These are phyloP conservation scores for Cryptomeria japonica DNA, from an alignment of 75 land plant genomes.

Conservation along the genomic window DNA sequence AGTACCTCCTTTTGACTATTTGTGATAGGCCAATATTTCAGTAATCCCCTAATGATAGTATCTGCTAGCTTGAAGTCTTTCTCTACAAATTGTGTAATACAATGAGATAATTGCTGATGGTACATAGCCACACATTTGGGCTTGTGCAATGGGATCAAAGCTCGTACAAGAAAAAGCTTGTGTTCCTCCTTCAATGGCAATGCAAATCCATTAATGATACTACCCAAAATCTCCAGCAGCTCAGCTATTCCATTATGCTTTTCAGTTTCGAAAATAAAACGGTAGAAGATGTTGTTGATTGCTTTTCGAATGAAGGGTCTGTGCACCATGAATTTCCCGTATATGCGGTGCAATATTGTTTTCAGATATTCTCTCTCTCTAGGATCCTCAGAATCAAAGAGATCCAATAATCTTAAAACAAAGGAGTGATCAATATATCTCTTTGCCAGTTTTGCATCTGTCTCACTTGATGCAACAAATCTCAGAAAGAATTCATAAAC, in stretches of 20 bases:
- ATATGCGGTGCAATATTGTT: conserved; percentile 82
- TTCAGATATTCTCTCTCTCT: conserved; percentile 89
- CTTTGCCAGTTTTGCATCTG: conserved; percentile 89
- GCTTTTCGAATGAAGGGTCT: conserved; percentile 88
- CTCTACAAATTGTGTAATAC: conserved; percentile 90
- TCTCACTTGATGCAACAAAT: conserved; percentile 79
- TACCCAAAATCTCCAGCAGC: conserved; percentile 86
- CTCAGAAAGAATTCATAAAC: conserved; percentile 85
- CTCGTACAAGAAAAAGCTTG: conserved; percentile 77
- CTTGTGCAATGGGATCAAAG: conserved; percentile 83
- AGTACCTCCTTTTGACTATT: conserved; percentile 88
- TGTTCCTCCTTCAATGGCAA: conserved; percentile 90
- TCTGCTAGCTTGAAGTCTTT: conserved; percentile 93
- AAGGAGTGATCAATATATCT: conserved; percentile 88
- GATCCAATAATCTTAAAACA: conserved; percentile 72
- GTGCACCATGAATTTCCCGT: conserved; percentile 91
- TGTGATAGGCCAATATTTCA: conserved; percentile 89
- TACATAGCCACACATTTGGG: conserved; percentile 80
- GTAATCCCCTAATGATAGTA: conserved; percentile 78
- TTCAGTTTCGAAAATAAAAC: conserved; percentile 89
- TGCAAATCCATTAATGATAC: conserved; percentile 92
- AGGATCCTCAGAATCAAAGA: conserved; percentile 92
- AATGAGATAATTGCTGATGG: conserved; percentile 86
- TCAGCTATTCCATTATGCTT: conserved; percentile 97
- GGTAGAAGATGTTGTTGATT: conserved; percentile 88